These are phyloP conservation scores for Magnolia sinica DNA, from an alignment of 164 flowering plant genomes.

Conservation along the genomic window DNA sequence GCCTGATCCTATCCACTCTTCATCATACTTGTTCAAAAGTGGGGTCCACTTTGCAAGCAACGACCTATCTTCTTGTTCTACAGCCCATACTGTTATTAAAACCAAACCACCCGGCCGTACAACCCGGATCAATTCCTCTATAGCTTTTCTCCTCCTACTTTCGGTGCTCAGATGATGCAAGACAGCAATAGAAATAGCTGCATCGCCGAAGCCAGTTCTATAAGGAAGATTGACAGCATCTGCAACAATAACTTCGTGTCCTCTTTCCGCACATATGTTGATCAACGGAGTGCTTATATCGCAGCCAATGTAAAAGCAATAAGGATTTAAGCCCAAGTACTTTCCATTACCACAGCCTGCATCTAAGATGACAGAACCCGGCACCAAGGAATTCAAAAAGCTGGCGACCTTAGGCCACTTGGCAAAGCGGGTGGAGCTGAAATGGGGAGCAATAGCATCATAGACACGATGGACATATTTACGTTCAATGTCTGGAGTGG, in stretches of 20 bases:
- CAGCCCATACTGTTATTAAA: conserved; percentile 95
- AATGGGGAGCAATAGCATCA: conserved; percentile 98
- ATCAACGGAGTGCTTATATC: conserved; percentile 84
- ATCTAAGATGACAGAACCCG: conserved; percentile 73
- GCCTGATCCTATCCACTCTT: conserved; percentile 91
- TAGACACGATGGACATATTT: conserved; percentile 92
- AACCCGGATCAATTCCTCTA: conserved; percentile 73
- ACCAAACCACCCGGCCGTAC: conserved; percentile 84
- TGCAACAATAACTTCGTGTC: conserved; percentile 85
- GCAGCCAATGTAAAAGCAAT: conserved; percentile 76
- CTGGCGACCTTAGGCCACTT: conserved; percentile 95
- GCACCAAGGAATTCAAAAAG: conserved; percentile 59
- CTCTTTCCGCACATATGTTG: conserved; percentile 71
- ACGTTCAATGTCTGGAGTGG: conserved; percentile 88
- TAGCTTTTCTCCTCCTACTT: conserved; percentile 73
- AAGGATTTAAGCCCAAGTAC: conserved; percentile 74
- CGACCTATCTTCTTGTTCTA: conserved; percentile 80
- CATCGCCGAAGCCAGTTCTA: conserved; percentile 77
- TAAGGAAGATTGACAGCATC: conserved; percentile 95
- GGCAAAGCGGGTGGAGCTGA: conserved; percentile 89
- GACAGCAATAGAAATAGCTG: conserved; percentile 95
- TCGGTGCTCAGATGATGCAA: conserved; percentile 92
- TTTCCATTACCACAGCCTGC: conserved; percentile 98
- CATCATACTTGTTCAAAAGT: conserved; percentile 54
- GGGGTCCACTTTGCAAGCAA: conserved; percentile 90